Conservation (phyloP, 176 grass and related monocot genomes). For the Areca catechu region DNA sequence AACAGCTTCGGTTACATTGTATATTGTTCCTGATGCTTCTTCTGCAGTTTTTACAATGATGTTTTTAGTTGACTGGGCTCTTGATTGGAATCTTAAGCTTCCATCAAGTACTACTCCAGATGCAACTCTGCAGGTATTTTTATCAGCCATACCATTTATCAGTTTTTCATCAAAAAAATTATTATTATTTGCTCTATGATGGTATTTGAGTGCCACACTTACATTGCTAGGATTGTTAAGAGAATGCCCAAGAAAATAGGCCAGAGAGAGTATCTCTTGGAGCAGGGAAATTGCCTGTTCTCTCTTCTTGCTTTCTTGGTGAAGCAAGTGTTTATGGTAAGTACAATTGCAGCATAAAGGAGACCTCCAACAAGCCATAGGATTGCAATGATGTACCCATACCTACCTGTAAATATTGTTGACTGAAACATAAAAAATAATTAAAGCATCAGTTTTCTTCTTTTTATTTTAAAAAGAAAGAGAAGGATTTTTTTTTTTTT, state of each 20-base stretch:
- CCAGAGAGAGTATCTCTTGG: constrained; percentile 29
- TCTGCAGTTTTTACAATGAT: constrained; percentile 43
- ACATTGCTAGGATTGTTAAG: constrained; percentile 56
- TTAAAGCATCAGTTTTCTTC: constrained; percentile 12
- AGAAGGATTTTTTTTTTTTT: no score
- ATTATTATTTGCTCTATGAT: no score
- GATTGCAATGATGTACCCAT: constrained; percentile 59
- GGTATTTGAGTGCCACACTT: constrained; percentile 7
- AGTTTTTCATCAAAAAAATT: no score
- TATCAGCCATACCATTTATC: no score
- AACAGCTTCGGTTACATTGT: constrained; percentile 58
- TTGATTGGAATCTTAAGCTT: constrained; percentile 51
- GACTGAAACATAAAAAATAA: constrained; percentile 61
- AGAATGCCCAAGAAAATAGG: constrained; percentile 38
- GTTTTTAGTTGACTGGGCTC: constrained; percentile 48
- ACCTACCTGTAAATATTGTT: constrained; percentile 75
- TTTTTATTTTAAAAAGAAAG: not conserved
- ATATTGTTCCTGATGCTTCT: constrained; percentile 49
- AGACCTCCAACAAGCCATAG: constrained; percentile 62
- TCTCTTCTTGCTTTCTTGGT: constrained; percentile 19
- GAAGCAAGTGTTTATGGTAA: constrained; percentile 38
- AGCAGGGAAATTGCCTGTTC: constrained; percentile 21
- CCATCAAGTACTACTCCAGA: constrained; percentile 38
- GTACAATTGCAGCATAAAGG: constrained; percentile 11
- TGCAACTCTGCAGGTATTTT: constrained; percentile 34